phyloP scores from a whole-genome alignment of 345 rosid genomes.

The Geranium brycei region DNA sequence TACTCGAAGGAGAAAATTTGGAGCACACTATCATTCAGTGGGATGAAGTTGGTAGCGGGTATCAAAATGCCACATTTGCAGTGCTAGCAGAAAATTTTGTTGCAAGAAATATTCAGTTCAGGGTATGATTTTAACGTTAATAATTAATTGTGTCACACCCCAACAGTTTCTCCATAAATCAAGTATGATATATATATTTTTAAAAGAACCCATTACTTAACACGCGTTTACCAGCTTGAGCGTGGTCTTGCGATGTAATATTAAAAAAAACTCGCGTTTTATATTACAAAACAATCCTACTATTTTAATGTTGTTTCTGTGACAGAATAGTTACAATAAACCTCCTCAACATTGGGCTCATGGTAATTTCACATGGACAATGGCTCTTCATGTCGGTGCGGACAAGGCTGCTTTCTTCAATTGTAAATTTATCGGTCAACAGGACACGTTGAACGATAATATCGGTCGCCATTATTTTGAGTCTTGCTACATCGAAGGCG shows the following conservation, averaged over 20 bases:
- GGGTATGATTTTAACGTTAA: background rate
- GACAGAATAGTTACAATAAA: slow-evolving; percentile 4
- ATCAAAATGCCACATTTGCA: background rate
- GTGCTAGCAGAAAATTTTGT: slow-evolving; percentile 4
- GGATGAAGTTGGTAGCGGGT: background rate
- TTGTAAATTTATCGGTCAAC: slow-evolving; percentile 5
- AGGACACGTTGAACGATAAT: slow-evolving; percentile 3
- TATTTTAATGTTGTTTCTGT: no score
- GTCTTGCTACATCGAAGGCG: slow-evolving; percentile 8
- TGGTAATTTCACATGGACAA: background rate
- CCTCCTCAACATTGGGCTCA: background rate
- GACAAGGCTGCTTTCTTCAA: slow-evolving; percentile 6
- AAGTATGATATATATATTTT: no score
- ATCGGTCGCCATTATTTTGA: slow-evolving; percentile 6
- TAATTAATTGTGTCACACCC: background rate
- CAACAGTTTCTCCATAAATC: no score
- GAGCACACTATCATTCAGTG: background rate
- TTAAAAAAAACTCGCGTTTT: no score
- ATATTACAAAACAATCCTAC: no score
- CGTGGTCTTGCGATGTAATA: no score
- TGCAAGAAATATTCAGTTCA: slow-evolving; percentile 3
- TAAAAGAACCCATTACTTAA: no score
- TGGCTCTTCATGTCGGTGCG: background rate
- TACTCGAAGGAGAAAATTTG: background rate
- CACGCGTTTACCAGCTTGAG: no score